phyloP scores from a whole-genome alignment of 805 yeast species.

The Metschnikowia similis region DNA sequence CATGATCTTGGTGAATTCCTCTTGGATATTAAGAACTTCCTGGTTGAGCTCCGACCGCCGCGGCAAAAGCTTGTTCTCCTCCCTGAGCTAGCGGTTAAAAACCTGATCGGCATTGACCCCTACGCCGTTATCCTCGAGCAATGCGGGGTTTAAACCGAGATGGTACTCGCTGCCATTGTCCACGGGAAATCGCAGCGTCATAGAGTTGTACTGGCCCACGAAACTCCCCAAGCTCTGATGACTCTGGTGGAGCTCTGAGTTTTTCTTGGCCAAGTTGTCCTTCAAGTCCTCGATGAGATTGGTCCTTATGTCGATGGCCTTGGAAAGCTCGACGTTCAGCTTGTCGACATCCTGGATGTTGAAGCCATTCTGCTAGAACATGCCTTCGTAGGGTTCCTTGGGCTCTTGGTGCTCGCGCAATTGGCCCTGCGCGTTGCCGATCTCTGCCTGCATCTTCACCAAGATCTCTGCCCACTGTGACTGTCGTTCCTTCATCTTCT shows the following conservation, averaged over 20 bases:
- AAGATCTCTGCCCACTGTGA: constrained; percentile 59
- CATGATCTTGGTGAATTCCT: constrained; percentile 53
- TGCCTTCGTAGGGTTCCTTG: constrained; percentile 37
- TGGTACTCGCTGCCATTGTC: constrained; percentile 30
- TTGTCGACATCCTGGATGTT: constrained; percentile 61
- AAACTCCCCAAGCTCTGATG: constrained; percentile 50
- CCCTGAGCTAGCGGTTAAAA: constrained; percentile 43
- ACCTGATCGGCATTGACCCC: constrained; percentile 26
- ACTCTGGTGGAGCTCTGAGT: constrained; percentile 45
- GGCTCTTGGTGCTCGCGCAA: constrained; percentile 37
- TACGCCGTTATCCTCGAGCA: constrained; percentile 8
- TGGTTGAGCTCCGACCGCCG: constrained; percentile 33
- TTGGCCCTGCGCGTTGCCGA: constrained; percentile 40
- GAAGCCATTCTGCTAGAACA: constrained; percentile 51
- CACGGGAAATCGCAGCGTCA: constrained; percentile 45
- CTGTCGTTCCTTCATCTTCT: constrained; percentile 58
- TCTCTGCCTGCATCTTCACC: constrained; percentile 54
- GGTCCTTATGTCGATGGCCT: constrained; percentile 44
- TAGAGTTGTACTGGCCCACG: constrained; percentile 53
- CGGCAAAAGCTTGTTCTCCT: constrained; percentile 40
- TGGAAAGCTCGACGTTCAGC: constrained; percentile 54
- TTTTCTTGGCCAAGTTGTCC: constrained; percentile 45
- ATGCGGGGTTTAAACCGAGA: constrained; percentile 28
- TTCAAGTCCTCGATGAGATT: constrained; percentile 44
- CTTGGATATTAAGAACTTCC: constrained; percentile 49